phyloP scores from a whole-genome alignment of 192 early-diverging fungal genomes.

The Backusella parvicylindrica region DNA sequence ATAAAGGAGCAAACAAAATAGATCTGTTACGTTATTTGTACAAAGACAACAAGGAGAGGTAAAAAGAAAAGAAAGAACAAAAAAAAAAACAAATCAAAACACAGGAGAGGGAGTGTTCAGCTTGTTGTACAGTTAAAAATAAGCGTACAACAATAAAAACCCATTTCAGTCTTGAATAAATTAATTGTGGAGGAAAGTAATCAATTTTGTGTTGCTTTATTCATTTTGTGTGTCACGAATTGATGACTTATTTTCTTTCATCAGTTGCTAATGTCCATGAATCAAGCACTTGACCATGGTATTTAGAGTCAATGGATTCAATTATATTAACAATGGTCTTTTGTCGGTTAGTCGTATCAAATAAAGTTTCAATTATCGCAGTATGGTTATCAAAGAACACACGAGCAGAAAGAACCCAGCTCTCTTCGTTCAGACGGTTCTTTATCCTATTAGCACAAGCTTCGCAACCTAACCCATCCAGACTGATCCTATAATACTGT shows the following conservation, averaged over 20 bases:
- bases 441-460: slow-evolving; percentile 52
- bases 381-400: slow-evolving; percentile 40
- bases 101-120: not conserved
- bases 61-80: not conserved
- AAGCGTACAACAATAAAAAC: not conserved
- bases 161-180: not conserved
- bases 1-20: not conserved
- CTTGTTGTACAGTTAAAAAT: not conserved
- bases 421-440: slow-evolving; percentile 19
- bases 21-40: not conserved
- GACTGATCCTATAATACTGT: slow-evolving; percentile 22
- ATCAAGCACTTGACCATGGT: slow-evolving; percentile 9
- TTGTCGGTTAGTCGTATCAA: no score
- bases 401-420: slow-evolving; percentile 27
- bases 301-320: slow-evolving; percentile 9
- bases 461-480: slow-evolving; percentile 48
- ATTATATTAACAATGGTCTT: not conserved
- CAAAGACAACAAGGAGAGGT: not conserved
- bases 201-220: slow-evolving; percentile 8
- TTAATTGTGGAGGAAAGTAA: not conserved
- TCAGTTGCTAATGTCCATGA: not conserved
- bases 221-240: not conserved
- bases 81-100: not conserved
- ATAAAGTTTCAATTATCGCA: slow-evolving; percentile 15
- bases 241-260: not conserved